Evolutionary conservation across 1,139 yeast genomes (phyloP).

Genomic region (Diutina ranongensis): DNA sequence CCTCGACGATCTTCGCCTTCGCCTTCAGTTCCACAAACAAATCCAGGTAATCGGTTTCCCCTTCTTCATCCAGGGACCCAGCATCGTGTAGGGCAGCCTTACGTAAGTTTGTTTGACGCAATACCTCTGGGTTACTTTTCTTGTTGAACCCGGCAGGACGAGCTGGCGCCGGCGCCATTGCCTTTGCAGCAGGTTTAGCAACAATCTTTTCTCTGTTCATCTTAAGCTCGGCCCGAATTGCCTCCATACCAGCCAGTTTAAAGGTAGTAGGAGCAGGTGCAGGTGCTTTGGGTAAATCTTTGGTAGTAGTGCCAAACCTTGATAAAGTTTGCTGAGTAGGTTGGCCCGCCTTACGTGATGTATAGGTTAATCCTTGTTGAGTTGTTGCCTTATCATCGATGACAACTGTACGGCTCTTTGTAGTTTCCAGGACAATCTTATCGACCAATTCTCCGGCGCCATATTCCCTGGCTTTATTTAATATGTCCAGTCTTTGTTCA

Average conservation of each 20-base stretch:
- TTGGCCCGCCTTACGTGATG: not conserved
- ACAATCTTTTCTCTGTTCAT: conserved; percentile 9
- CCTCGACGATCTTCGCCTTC: conserved; percentile 25
- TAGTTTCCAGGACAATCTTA: conserved; percentile 28
- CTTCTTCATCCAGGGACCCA: conserved; percentile 25
- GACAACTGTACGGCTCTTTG: not conserved
- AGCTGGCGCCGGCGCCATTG: conserved; percentile 54
- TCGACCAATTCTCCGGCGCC: conserved; percentile 40
- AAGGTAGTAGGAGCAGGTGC: conserved; percentile 16
- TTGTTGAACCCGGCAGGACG: conserved; percentile 77
- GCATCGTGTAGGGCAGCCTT: conserved; percentile 19
- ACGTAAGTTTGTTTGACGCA: conserved; percentile 25
- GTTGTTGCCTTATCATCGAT: not conserved
- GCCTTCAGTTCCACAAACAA: conserved; percentile 27
- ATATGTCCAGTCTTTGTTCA: conserved; percentile 45
- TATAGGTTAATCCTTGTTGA: not conserved
- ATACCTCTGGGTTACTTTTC: conserved; percentile 16
- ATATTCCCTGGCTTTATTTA: conserved; percentile 45
- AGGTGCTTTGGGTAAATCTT: conserved; percentile 29
- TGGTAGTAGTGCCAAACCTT: conserved; percentile 11
- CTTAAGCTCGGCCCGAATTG: conserved; percentile 28
- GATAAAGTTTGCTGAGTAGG: conserved; percentile 2
- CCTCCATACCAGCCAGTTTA: conserved; percentile 27
- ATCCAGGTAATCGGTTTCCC: conserved; percentile 30
- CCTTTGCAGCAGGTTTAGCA: conserved; percentile 14